A percentile compares a stretch with the other conserved stretches of the same genome.
Conservation (phyloP, 2,329 filamentous ascomycete species). For the Metarhizium guizhouense region DNA sequence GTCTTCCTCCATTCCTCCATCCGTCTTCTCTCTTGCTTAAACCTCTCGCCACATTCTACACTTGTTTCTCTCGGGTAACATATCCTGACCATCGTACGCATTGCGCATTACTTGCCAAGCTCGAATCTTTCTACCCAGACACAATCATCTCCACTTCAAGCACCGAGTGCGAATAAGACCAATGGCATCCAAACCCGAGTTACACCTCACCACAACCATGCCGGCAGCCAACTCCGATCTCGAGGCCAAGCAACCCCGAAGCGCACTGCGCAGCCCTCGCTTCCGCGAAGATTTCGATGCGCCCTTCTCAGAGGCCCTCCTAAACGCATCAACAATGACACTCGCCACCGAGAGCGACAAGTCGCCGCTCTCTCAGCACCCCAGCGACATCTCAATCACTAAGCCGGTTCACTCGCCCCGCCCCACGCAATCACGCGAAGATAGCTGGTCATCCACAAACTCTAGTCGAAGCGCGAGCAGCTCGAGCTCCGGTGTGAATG, state of each 20-base stretch:
- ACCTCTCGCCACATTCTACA: background rate
- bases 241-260: slow-evolving; percentile 12
- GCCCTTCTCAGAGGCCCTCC: slow-evolving; percentile 26
- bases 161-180: slow-evolving; percentile 4
- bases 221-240: background rate
- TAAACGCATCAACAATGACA: slow-evolving; percentile 21
- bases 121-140: background rate
- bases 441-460: slow-evolving; percentile 19
- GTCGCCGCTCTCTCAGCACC: background rate
- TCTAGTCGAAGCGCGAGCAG: slow-evolving; percentile 16
- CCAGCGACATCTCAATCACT: background rate
- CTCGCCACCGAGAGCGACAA: slow-evolving; percentile 13
- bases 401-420: background rate
- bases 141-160: background rate
- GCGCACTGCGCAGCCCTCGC: slow-evolving; percentile 20
- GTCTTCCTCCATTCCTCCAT: background rate
- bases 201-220: slow-evolving; percentile 6
- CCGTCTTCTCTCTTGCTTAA: background rate
- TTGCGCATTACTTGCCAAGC: background rate
- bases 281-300: slow-evolving; percentile 30
- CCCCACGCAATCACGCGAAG: slow-evolving; percentile 8
- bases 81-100: background rate
- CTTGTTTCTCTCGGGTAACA: background rate
- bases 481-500: slow-evolving; percentile 15
- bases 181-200: slow-evolving; percentile 18